Base-by-base conservation (phyloP, 805 yeast species). In the Torulaspora maleeae region DNA sequence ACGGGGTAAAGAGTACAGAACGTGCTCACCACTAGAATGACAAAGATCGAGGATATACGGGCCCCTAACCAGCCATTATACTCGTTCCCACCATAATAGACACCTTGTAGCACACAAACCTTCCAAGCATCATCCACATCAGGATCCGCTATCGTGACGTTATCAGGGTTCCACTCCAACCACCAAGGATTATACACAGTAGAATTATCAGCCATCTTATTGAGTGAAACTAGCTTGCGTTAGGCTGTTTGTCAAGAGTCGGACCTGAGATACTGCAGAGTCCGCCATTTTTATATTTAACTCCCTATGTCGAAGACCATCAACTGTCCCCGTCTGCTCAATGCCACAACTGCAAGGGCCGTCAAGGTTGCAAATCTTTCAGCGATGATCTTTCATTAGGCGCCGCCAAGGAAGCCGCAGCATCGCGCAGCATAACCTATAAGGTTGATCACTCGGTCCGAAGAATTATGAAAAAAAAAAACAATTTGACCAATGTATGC, bases 1-100 rank as follows among this genome's bases (percentile, higher is more conserved):
- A 75, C 54, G 3, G 79, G 80, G 49, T 75, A 67, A 38, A 73
- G 63, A 49, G 75, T 54, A 16, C 73, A 75, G 36, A 75, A 52
- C 1, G 74, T 64, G 3, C 83, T 73, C 5, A 79, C 73, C 6
- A 64, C 53, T 49, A 80, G 53, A 36, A 82, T 76, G 27, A 82
- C 87, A 60, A 82, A 82, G 5, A 82, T 65, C 3, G 86, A 66
- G 2, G 85, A 79, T 46, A 75, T 68, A 39, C 79, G 69, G 8
- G 74, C 74, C 2, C 77, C 77, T 19, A 73, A 46, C 15, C 59
- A 53, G 5, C 78, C 79, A 42, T 64, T 65, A 55, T 68, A 74
- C 16, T 67, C 75, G 45, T 68, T 67, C 9, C 55, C 71, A 19
- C 71, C 68, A 35, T 55, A 68, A 51, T 61, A 65, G 3, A 69